Evolutionary conservation across 176 grass and related monocot genomes (phyloP).

Genomic region (Saccharum spontaneum): DNA sequence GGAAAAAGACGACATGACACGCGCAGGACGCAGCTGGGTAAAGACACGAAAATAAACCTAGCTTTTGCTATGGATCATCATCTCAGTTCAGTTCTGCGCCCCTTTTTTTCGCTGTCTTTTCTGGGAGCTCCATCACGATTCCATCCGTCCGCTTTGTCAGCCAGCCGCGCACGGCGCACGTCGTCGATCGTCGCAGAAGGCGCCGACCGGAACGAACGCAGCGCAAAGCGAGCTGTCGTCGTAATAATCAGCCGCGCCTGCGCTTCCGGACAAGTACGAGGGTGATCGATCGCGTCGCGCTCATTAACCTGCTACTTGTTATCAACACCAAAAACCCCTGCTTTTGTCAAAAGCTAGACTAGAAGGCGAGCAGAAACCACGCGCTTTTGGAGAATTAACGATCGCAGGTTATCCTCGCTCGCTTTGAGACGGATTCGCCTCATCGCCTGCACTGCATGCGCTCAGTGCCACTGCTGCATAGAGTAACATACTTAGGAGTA

Average conservation of each 20-base stretch:
- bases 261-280: slow-evolving; percentile 1
- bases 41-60: background rate
- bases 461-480: too few species aligned
- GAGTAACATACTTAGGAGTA: too few species aligned
- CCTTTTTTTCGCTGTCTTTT: slow-evolving; percentile 33
- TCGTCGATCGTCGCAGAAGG: background rate
- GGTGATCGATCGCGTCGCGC: background rate
- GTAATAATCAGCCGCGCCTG: slow-evolving; percentile 4
- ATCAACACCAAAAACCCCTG: too few species aligned
- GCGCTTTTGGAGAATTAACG: too few species aligned
- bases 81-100: background rate
- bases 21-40: too few species aligned
- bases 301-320: background rate
- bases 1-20: too few species aligned
- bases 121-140: background rate
- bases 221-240: background rate
- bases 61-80: background rate
- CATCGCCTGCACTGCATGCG: too few species aligned
- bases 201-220: background rate
- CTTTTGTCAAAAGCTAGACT: too few species aligned
- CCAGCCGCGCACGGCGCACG: background rate
- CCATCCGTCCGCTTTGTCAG: background rate
- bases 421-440: too few species aligned
- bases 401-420: too few species aligned
- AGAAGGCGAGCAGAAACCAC: too few species aligned